Base-by-base conservation (phyloP, 495 filamentous ascomycete species). In the Lentithecium fluviatile region DNA sequence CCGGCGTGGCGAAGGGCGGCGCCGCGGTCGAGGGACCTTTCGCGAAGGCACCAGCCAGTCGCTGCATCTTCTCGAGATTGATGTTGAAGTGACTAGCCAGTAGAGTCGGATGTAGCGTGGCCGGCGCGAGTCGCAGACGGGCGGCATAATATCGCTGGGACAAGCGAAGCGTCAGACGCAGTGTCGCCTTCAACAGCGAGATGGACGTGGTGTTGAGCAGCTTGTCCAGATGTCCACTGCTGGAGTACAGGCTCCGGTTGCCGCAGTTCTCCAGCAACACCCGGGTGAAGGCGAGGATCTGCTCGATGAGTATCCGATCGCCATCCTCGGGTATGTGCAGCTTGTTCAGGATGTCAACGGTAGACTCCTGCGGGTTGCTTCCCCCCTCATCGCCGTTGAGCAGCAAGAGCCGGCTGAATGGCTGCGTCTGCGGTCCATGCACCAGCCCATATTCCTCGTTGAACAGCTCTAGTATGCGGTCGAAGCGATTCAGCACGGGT, bases 181-280 rank as follows among this genome's bases (percentile, higher is more conserved):
- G 83, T 1, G 89, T 85, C 17, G 80, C 78, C 59, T 85, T 81
- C 29, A 97, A 77, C 21, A 99, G 80, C 48, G 83, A 82, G 24
- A 91, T 78, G 42, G 87, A 90, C 2, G 91, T 94, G 29, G 87
- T 91, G 68, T 95, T 89, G 56, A 99, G 81, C 36, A 99, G 80
- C 66, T 90, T 86, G 64, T 90, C 89, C 34, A 99, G 77, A 56
- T 92, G 88, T 58, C 84, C 79, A 66, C 93, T 97, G 76, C 95
- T 97, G 56, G 83, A 87, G 70, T 99, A 99, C 48, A 99, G 82
- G 76, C 93, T 97, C 66, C 95, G 83, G 67, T 99, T 99, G 55
- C 94, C 95, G 77, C 95, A 97, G 70, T 94, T 94, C 71, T 97
- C 88, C 38, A 97, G 76, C 13, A 99, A 80, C 58, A 95, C 80